These are phyloP conservation scores for Kodamaea restingae DNA, from an alignment of 805 yeast species.

Conservation along the genomic window DNA sequence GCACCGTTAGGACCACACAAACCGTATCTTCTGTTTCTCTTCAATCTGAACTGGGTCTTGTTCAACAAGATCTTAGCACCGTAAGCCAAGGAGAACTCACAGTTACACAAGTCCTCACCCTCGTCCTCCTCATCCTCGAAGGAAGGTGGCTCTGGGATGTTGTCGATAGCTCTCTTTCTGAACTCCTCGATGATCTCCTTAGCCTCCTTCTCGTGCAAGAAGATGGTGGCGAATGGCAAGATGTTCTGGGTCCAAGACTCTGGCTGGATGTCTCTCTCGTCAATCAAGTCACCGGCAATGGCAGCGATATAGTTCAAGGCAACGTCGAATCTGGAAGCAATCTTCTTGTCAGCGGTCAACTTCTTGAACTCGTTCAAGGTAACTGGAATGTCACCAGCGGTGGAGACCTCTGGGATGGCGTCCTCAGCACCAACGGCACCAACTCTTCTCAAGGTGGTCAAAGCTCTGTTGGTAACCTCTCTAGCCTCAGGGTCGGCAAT, in stretches of 20 bases:
- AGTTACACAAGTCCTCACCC: conserved; percentile 99
- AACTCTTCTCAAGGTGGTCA: conserved; percentile 96
- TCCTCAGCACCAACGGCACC: conserved; percentile 94
- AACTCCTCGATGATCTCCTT: conserved; percentile 87
- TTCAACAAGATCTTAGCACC: conserved; percentile 99
- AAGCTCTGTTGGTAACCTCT: conserved; percentile 95
- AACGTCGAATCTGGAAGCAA: conserved; percentile 71
- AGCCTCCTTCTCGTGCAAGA: conserved; percentile 90
- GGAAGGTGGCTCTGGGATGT: conserved; percentile 94
- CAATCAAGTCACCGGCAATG: conserved; percentile 98
- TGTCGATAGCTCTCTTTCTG: conserved; percentile 95
- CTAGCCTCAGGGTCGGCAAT: conserved; percentile 99
- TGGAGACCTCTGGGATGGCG: conserved; percentile 91
- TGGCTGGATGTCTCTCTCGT: conserved; percentile 92
- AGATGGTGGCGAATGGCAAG: conserved; percentile 92
- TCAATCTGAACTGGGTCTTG: conserved; percentile 98
- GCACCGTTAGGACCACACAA: conserved; percentile 65
- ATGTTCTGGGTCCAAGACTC: conserved; percentile 84
- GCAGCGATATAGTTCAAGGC: conserved; percentile 85
- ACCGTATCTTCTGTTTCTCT: conserved; percentile 99
- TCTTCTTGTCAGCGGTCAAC: conserved; percentile 63
- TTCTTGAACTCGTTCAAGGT: conserved; percentile 77
- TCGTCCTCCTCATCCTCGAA: conserved; percentile 97
- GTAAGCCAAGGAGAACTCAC: conserved; percentile 99
- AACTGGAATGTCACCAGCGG: conserved; percentile 94